Conservation (phyloP, 306 rosid genomes). For the Rosa lucieae region DNA sequence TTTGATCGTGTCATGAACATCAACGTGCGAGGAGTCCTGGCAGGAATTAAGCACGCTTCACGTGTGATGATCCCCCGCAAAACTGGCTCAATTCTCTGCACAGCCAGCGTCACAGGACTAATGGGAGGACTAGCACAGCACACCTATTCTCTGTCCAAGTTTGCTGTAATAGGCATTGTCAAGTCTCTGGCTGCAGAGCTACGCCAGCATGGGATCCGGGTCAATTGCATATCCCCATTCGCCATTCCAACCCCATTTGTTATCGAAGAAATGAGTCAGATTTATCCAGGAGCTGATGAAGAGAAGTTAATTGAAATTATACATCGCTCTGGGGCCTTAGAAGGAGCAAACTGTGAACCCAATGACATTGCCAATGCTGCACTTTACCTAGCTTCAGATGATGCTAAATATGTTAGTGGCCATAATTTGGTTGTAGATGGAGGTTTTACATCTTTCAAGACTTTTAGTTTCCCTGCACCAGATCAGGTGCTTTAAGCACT, state of each 20-base stretch:
- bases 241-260: constrained; percentile 69
- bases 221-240: constrained; percentile 77
- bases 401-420: constrained; percentile 77
- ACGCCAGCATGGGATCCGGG: constrained; percentile 60
- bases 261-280: constrained; percentile 44
- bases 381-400: constrained; percentile 72
- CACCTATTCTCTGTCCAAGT: constrained; percentile 74
- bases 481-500: constrained; percentile 44
- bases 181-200: constrained; percentile 67
- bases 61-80: constrained; percentile 75
- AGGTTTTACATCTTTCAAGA: constrained; percentile 82
- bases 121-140: constrained; percentile 77
- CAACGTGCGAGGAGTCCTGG: constrained; percentile 72
- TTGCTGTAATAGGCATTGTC: constrained; percentile 67
- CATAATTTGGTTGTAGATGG: constrained; percentile 91
- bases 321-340: constrained; percentile 43
- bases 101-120: constrained; percentile 75
- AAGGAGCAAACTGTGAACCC: constrained; percentile 68
- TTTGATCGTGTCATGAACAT: constrained; percentile 66
- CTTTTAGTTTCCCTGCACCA: constrained; percentile 44
- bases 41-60: constrained; percentile 80
- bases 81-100: constrained; percentile 73
- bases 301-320: constrained; percentile 41
- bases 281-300: constrained; percentile 47
- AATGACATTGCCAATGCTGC: constrained; percentile 81